These are phyloP conservation scores for Alternaria infectoria DNA, from an alignment of 2,329 filamentous ascomycete genomes.

Conservation along the genomic window DNA sequence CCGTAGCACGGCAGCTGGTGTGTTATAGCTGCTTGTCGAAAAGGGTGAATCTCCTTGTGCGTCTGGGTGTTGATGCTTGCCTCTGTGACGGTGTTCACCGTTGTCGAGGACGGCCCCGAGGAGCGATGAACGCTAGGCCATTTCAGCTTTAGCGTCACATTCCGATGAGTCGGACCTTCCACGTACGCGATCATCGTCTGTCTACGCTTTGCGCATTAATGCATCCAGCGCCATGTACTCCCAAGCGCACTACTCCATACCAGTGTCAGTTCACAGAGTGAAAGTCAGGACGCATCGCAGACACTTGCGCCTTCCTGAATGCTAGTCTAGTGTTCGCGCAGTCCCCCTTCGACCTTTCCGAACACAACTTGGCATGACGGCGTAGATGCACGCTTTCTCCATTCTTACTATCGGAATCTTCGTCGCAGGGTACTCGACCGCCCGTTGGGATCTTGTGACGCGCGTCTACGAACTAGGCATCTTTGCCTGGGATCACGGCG, in stretches of 20 bases:
- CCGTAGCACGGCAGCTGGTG: background rate
- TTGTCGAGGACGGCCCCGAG: constrained; percentile 4
- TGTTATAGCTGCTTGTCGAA: background rate
- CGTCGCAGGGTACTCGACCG: constrained; percentile 98
- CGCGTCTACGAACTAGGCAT: constrained; percentile 95
- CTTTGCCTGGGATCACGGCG: constrained; percentile 98
- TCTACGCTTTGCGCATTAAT: constrained; percentile 5
- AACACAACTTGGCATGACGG: constrained; percentile 30
- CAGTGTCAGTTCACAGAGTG: background rate
- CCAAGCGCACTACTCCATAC: constrained; percentile 14
- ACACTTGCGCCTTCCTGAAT: background rate
- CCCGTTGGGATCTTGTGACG: constrained; percentile 97
- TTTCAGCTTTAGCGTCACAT: constrained; percentile 3
- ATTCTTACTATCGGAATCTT: constrained; percentile 96
- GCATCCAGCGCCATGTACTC: constrained; percentile 22
- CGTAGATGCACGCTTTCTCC: constrained; percentile 95
- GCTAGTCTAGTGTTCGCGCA: background rate
- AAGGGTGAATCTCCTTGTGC: background rate
- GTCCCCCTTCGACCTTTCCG: background rate
- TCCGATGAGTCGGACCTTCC: constrained; percentile 11
- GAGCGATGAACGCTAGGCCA: constrained; percentile 5
- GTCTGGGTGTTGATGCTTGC: background rate
- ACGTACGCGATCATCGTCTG: constrained; percentile 10
- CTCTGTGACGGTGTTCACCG: background rate
- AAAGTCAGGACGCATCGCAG: background rate